phyloP scores from a whole-genome alignment of 1,284 basidiomycete species.

The Bondarzewia mesenterica region DNA sequence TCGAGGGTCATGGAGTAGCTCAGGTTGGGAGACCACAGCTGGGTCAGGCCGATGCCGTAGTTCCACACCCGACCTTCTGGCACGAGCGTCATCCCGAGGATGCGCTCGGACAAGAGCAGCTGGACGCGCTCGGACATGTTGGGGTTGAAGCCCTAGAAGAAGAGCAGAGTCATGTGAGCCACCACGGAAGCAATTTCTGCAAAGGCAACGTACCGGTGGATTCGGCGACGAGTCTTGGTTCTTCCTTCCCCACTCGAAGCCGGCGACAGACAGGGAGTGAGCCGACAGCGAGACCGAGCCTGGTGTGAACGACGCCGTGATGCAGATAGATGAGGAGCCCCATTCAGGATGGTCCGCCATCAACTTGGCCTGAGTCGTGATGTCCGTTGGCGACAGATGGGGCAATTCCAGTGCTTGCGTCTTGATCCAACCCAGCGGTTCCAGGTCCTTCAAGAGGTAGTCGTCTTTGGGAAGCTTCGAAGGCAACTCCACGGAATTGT shows the following conservation, averaged over 20 bases:
- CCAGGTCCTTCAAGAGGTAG: conserved; percentile 89
- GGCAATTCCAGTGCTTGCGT: conserved; percentile 91
- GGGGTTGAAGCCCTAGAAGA: conserved; percentile 77
- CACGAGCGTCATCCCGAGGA: conserved; percentile 86
- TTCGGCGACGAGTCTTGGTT: conserved; percentile 82
- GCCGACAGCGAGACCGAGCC: conserved; percentile 95
- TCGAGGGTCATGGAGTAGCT: conserved; percentile 86
- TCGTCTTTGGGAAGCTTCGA: conserved; percentile 85
- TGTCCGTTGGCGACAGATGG: conserved; percentile 88
- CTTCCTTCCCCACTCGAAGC: conserved; percentile 99
- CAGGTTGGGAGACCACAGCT: conserved; percentile 83
- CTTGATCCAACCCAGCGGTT: conserved; percentile 97
- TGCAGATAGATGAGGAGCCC: conserved; percentile 89
- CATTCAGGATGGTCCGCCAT: conserved; percentile 96
- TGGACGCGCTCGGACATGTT: conserved; percentile 98
- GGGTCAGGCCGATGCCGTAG: conserved; percentile 87
- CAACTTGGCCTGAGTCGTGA: conserved; percentile 92
- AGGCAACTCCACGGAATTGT: conserved; percentile 88
- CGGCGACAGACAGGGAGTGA: conserved; percentile 82
- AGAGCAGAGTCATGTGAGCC: not conserved
- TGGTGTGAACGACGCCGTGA: conserved; percentile 95
- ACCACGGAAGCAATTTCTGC: too few relatives aligned
- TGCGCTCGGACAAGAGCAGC: conserved; percentile 87
- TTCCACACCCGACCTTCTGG: conserved; percentile 93
- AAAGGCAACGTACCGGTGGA: conserved; percentile 46